Evolutionary conservation across 208 protist genomes (phyloP).

Genomic region (Crithidia sp.): DNA sequence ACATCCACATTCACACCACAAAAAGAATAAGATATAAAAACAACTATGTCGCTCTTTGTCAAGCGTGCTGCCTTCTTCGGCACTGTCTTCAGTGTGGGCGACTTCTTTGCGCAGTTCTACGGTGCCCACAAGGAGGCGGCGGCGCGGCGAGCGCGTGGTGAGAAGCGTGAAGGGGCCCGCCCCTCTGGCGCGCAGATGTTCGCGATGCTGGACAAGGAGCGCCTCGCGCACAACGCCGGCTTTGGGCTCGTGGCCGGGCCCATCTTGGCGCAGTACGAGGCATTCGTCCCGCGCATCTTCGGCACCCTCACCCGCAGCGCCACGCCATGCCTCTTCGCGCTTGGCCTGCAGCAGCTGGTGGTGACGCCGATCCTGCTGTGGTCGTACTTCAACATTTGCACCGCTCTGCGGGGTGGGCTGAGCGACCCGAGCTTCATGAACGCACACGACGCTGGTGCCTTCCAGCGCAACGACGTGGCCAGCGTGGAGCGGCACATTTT

Average conservation of each 20-base stretch:
- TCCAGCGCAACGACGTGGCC: conserved; percentile 51
- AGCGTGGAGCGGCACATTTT: conserved; percentile 64
- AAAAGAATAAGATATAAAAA: background rate
- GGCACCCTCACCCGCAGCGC: conserved; percentile 39
- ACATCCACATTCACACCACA: background rate
- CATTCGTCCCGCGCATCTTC: conserved; percentile 39
- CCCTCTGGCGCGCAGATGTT: conserved; percentile 58
- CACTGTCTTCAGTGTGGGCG: conserved; percentile 49
- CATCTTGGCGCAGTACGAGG: conserved; percentile 32
- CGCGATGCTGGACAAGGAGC: conserved; percentile 58
- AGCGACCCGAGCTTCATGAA: conserved; percentile 60
- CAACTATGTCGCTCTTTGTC: conserved; percentile 14
- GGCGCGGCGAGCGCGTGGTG: conserved; percentile 40
- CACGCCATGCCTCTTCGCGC: conserved; percentile 45
- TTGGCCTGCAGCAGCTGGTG: conserved; percentile 70
- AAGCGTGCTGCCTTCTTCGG: conserved; percentile 26
- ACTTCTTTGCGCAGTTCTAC: conserved; percentile 82
- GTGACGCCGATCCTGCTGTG: conserved; percentile 68
- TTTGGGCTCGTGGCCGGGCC: conserved; percentile 56
- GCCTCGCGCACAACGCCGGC: conserved; percentile 39
- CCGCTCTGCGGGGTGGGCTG: conserved; percentile 62
- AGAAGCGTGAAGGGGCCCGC: conserved; percentile 37
- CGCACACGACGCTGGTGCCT: conserved; percentile 26
- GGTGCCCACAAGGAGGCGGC: conserved; percentile 59
- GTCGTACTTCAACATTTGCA: conserved; percentile 76